phyloP scores from a whole-genome alignment of 169 alveolate species.

The Plasmodium yoelii region DNA sequence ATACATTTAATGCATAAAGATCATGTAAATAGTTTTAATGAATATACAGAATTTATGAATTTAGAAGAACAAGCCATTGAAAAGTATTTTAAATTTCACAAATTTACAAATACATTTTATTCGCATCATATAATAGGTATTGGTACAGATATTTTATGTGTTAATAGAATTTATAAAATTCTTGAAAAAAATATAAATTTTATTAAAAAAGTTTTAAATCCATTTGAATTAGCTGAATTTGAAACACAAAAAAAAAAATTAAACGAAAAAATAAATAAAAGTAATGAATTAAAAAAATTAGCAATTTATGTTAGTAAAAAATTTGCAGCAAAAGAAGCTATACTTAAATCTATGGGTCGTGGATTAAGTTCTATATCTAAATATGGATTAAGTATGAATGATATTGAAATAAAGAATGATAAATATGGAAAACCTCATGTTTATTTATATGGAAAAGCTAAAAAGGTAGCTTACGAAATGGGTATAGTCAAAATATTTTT shows the following conservation, averaged over 20 bases:
- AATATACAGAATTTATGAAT: conserved; percentile 64
- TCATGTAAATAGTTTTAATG: conserved; percentile 49
- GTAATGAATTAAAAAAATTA: neutral
- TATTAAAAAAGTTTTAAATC: conserved; percentile 39
- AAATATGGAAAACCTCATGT: conserved; percentile 73
- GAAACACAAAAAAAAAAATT: neutral
- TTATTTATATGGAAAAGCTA: conserved; percentile 45
- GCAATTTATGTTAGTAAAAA: conserved; percentile 69
- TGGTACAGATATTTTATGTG: conserved; percentile 57
- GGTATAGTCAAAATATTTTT: conserved; percentile 61
- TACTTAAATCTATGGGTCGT: conserved; percentile 51
- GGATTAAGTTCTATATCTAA: conserved; percentile 69
- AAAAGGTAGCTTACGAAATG: conserved; percentile 45
- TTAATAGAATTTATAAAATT: conserved; percentile 50
- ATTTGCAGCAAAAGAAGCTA: conserved; percentile 70
- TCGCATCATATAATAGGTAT: conserved; percentile 47
- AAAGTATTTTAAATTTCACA: conserved; percentile 38
- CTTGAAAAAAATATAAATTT: conserved; percentile 16
- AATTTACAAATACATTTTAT: conserved; percentile 47
- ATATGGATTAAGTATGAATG: conserved; percentile 73
- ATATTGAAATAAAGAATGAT: conserved; percentile 62
- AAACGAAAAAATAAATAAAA: neutral
- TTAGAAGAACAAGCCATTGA: conserved; percentile 36
- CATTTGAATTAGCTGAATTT: conserved; percentile 24
- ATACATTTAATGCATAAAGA: conserved; percentile 63